phyloP scores from a whole-genome alignment of 2,329 filamentous ascomycete genomes.

The Blastomyces emzantsi region DNA sequence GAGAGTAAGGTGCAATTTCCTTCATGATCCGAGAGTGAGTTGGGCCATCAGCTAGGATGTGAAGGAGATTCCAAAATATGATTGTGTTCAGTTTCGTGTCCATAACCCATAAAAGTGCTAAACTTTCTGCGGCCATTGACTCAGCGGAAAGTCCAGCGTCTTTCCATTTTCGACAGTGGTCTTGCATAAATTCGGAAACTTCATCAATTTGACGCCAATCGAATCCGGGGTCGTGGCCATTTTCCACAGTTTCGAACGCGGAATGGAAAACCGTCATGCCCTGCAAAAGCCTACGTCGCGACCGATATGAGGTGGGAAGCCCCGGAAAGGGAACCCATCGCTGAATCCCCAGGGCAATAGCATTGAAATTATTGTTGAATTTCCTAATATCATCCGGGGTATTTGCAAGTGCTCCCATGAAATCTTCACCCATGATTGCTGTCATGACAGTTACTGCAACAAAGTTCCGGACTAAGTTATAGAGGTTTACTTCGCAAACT shows the following conservation, averaged over 20 bases:
- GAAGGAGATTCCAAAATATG: conserved; percentile 45
- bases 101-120: conserved; percentile 48
- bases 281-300: conserved; percentile 35
- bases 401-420: conserved; percentile 44
- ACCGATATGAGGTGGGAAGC: conserved; percentile 41
- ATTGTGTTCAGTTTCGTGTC: conserved; percentile 46
- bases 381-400: conserved; percentile 48
- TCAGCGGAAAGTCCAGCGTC: conserved; percentile 29
- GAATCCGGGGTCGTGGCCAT: conserved; percentile 35
- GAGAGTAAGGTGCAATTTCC: conserved; percentile 39
- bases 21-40: conserved; percentile 37
- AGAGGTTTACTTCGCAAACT: conserved; percentile 45
- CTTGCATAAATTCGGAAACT: conserved; percentile 38
- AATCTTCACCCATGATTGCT: conserved; percentile 45
- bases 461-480: conserved; percentile 48
- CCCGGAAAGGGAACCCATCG: conserved; percentile 47
- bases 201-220: conserved; percentile 43
- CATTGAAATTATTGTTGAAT: conserved; percentile 47
- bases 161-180: conserved; percentile 35
- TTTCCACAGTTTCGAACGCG: conserved; percentile 36
- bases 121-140: conserved; percentile 35
- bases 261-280: conserved; percentile 36
- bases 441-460: conserved; percentile 42
- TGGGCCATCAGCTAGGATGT: conserved; percentile 35
- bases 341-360: conserved; percentile 47